Percentiles rank a stretch among this genome's conserved stretches.
These are phyloP conservation scores for Hydnomerulius pinastri DNA, from an alignment of 768 basidiomycete genomes.

Conservation along the genomic window DNA sequence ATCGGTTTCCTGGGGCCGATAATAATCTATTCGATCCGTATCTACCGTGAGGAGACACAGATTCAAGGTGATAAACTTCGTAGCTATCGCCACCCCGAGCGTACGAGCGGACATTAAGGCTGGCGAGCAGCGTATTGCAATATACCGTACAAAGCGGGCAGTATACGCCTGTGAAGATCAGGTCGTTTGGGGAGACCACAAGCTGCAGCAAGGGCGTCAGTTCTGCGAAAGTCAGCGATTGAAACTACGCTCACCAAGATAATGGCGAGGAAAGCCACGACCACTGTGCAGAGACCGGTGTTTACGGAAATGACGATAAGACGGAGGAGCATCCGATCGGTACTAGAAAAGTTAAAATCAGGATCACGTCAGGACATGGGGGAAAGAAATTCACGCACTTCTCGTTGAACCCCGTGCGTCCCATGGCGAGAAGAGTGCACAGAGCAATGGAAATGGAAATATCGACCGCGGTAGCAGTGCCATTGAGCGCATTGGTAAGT, in stretches of 20 bases:
- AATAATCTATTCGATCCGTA: not conserved
- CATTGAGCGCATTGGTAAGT: slow-evolving; percentile 12
- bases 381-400: slow-evolving; percentile 10
- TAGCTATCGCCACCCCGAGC: slow-evolving; percentile 1
- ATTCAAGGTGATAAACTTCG: not conserved
- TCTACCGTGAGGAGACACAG: not conserved
- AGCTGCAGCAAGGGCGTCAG: slow-evolving; percentile 8
- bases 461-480: slow-evolving; percentile 16
- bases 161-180: slow-evolving; percentile 26
- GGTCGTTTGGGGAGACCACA: slow-evolving; percentile 23
- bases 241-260: slow-evolving; percentile 15
- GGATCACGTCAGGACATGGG: not conserved
- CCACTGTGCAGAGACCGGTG: slow-evolving; percentile 23
- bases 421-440: slow-evolving; percentile 22
- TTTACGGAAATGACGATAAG: slow-evolving; percentile 28
- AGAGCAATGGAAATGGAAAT: slow-evolving; percentile 20
- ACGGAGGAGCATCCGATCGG: slow-evolving; percentile 24
- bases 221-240: not conserved
- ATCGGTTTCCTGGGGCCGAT: not conserved
- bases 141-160: slow-evolving; percentile 35
- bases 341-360: slow-evolving; percentile 16
- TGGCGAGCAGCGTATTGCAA: slow-evolving; percentile 35
- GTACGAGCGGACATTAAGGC: slow-evolving; percentile 29
- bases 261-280: slow-evolving; percentile 21
- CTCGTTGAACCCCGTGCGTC: slow-evolving; percentile 25